A percentile compares a stretch with the other conserved stretches of the same genome.
Evolutionary conservation across 768 basidiomycete species (phyloP).

Genomic region (Leccinum barrowsii): DNA sequence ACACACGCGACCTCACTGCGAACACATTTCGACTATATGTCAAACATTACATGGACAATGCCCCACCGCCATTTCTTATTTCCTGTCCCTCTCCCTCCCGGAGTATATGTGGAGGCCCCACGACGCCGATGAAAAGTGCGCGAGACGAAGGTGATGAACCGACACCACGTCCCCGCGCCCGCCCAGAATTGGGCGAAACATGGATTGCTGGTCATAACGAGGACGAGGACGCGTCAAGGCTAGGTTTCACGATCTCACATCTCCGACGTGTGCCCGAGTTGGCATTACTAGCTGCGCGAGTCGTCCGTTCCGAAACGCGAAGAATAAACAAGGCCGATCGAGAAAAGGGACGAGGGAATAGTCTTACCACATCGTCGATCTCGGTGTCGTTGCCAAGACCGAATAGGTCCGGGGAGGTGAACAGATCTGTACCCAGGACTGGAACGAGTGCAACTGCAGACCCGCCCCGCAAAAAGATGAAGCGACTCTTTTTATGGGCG

Average conservation of each 20-base stretch:
- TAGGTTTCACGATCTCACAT: conserved; percentile 70
- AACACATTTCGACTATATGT: conserved; percentile 74
- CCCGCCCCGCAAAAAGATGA: conserved; percentile 46
- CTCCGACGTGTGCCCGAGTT: conserved; percentile 76
- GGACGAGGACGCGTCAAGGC: neutral
- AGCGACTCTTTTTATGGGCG: conserved; percentile 65
- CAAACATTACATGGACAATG: conserved; percentile 76
- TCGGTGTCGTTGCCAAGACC: neutral
- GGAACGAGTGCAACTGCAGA: neutral
- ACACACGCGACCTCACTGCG: conserved; percentile 60
- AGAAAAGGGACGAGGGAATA: conserved; percentile 28
- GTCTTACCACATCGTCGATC: neutral
- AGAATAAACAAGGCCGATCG: conserved; percentile 49
- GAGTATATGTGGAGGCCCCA: conserved; percentile 1
- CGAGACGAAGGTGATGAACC: conserved; percentile 12
- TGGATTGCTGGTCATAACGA: neutral
- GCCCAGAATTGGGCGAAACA: neutral
- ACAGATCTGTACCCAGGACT: neutral
- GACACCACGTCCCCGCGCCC: conserved; percentile 13
- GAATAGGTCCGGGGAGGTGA: neutral
- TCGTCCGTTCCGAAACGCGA: conserved; percentile 59
- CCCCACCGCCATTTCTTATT: conserved; percentile 15
- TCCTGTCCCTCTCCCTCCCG: conserved; percentile 1
- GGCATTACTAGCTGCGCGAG: conserved; percentile 55
- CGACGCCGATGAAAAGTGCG: conserved; percentile 34